Evolutionary conservation across 768 basidiomycete genomes (phyloP), one percentile per base, ranked within the genome.

Genomic region (Lentinus tigrinus): DNA sequence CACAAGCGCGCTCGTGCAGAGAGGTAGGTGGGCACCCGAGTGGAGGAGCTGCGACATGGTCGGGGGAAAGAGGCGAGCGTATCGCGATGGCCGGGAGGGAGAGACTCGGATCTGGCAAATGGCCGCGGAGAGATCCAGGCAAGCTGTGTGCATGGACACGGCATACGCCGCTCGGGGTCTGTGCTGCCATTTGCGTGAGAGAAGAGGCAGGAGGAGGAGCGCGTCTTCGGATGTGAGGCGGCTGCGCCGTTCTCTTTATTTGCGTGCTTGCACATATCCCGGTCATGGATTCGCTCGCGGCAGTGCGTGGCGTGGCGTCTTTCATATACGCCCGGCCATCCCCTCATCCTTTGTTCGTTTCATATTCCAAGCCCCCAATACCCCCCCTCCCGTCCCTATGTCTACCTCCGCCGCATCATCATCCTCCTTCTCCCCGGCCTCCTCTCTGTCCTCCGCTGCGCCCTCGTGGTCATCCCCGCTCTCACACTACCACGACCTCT

Each of bases 231-330:
- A 27, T 38, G 56, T 34, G 42, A 54, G 56, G 56, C 61, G 56
- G 49, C 61, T 55, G 61, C 48, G 56, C 61, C 61, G 56, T 62
- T 51, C 61, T 62, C 56, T 58, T 36, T 57, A 27, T 54, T 36
- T 48, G 51, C 54, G 24, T 26, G 24, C 13, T 26, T 23, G 44
- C 51, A 52, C 54, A 53, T 61, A 53, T 55, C 47, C 54, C 49
- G 50, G 43, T 37, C 50, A 56, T 39, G 50, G 39, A 24, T 42
- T 24, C 39, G 17, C 21, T 24, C 31, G 53, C 24, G 52, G 56
- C 54, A 44, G 53, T 58, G 53, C 44, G 60, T 46, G 55, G 60
- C 42, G 55, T 49, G 51, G 60, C 52, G 53, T 47, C 61, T 55
- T 47, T 51, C 57, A 42, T 56, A 58, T 54, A 40, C 52, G 28